Evolutionary conservation across 2,329 filamentous ascomycete species (phyloP), one percentile per base, ranked within the genome.

Genomic region (Penicillium sp.): DNA sequence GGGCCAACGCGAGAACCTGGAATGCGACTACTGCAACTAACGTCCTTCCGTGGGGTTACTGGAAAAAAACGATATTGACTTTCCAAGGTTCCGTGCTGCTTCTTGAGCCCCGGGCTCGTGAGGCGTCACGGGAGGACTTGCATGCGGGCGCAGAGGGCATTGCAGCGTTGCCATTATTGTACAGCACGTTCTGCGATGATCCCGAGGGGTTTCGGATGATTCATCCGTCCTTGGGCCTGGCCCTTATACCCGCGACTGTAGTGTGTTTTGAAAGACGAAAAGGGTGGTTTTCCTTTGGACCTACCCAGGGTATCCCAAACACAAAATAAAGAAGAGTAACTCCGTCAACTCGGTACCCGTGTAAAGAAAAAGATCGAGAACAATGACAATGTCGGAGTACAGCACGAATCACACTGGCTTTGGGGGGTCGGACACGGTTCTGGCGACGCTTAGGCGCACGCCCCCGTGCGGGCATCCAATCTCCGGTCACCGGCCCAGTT

Each of bases 401-500:
- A 30, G 27, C 27, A 35, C n/a, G 33, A 36, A 36, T 11, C 16
- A 20, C 20, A 20, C 16, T 36, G 33, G 16, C 9, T 2, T 10
- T 30, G 18, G 35, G 16, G 16, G 9, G 5, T 22, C 35, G 35
- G 35, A 38, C 16, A 11, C 35, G 16, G 16, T 20, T 20, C 16
- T 38, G 16, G 22, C n/a, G 31, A 52, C 52, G 49, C 52, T 54
- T 54, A 49, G 49, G 39, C 51, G 47, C 44, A 40, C 46, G 28
- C 38, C 20, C 40, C 31, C 46, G 31, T 38, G 39, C 39, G 22
- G 20, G 13, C 22, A 30, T 55, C 56, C 58, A 59, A 60, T 60
- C 56, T 61, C 58, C 58, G 58, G 58, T 58, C 45, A 56, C 51
- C 56, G 54, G 54, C 48, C 51, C 52, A 48, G 46, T 31, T 42